These are phyloP conservation scores for Aspergillus sp. DNA, from an alignment of 2,329 filamentous ascomycete species.

Conservation along the genomic window DNA sequence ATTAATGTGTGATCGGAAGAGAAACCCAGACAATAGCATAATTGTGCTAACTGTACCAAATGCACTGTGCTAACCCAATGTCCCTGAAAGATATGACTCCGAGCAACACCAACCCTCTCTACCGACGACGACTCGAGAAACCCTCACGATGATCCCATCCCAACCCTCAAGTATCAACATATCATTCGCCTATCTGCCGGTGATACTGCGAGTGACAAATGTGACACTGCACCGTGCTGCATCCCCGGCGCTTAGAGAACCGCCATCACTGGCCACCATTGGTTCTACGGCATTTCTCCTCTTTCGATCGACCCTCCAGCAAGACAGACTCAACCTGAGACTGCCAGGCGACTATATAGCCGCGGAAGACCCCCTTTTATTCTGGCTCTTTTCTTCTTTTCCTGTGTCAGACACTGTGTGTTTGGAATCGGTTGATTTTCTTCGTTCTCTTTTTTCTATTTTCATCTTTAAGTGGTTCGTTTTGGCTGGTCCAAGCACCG, in stretches of 20 bases:
- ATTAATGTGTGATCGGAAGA: no score
- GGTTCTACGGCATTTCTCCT: constrained; percentile 3
- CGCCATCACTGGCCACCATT: constrained; percentile 4
- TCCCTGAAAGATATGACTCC: neutral
- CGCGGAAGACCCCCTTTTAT: constrained; percentile 17
- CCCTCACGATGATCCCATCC: no score
- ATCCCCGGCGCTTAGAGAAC: constrained; percentile 13
- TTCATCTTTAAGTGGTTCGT: constrained; percentile 22
- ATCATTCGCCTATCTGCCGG: neutral
- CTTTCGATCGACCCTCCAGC: neutral
- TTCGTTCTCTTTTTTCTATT: constrained; percentile 27
- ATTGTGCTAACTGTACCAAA: no score
- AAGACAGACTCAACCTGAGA: neutral
- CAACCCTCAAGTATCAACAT: neutral
- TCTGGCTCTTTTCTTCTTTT: constrained; percentile 12
- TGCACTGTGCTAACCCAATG: neutral
- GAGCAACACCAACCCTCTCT: no score
- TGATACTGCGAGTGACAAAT: neutral
- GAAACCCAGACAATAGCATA: no score
- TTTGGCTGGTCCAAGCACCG: constrained; percentile 40
- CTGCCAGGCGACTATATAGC: constrained; percentile 25
- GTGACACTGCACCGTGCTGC: constrained; percentile 9
- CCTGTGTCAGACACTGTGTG: constrained; percentile 20
- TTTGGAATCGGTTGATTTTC: constrained; percentile 26
- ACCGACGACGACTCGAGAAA: no score